Conservation (phyloP, 352 stramenopile species). For the Phytophthora megakarya region DNA sequence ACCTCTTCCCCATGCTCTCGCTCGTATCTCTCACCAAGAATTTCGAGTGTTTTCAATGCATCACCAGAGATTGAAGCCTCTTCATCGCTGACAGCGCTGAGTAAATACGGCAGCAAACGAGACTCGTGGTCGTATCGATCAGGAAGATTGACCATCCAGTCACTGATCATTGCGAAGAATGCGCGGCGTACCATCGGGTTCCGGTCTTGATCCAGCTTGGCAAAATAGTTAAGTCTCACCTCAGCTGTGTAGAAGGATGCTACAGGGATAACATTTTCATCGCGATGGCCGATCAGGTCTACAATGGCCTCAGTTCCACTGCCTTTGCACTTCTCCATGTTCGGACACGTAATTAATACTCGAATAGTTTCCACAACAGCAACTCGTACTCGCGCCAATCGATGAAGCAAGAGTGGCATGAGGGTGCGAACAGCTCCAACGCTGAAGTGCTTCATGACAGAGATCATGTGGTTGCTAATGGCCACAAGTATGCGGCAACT, state of each 20-base stretch:
- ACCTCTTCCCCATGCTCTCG: slow-evolving; percentile 82
- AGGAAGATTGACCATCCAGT: slow-evolving; percentile 91
- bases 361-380: slow-evolving; percentile 85
- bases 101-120: slow-evolving; percentile 93
- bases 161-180: slow-evolving; percentile 88
- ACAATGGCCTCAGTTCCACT: slow-evolving; percentile 94
- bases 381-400: slow-evolving; percentile 90
- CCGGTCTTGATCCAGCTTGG: slow-evolving; percentile 88
- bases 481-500: slow-evolving; percentile 54
- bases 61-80: slow-evolving; percentile 40
- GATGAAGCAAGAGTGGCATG: slow-evolving; percentile 87
- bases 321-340: slow-evolving; percentile 92
- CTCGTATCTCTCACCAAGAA: slow-evolving; percentile 64
- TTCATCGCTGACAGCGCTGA: slow-evolving; percentile 89
- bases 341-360: slow-evolving; percentile 81
- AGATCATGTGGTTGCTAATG: slow-evolving; percentile 78
- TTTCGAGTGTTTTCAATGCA: slow-evolving; percentile 81
- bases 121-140: slow-evolving; percentile 95
- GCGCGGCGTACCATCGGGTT: slow-evolving; percentile 78
- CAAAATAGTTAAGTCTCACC: slow-evolving; percentile 93
- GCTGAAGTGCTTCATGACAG: slow-evolving; percentile 94
- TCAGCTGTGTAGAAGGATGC: slow-evolving; percentile 93
- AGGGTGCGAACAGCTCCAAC: slow-evolving; percentile 84
- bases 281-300: slow-evolving; percentile 93
- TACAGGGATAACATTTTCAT: slow-evolving; percentile 96